Evolutionary conservation across 371 early-diverging fungal genomes (phyloP).

Genomic region (Mortierella sp.): DNA sequence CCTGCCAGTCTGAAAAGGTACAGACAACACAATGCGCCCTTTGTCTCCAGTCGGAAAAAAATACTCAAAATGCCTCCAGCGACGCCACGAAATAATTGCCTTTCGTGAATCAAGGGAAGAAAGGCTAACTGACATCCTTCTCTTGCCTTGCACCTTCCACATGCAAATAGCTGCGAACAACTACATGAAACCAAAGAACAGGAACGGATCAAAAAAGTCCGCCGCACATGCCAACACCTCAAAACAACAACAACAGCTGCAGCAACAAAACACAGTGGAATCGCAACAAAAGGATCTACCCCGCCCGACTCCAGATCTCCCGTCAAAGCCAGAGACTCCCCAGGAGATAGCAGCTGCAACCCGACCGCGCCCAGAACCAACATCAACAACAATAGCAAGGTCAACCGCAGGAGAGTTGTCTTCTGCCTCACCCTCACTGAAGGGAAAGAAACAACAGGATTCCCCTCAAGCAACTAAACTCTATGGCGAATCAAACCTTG

Average conservation of each 20-base stretch:
- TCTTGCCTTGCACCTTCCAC: background rate
- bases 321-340: background rate
- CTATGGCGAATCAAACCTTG: background rate
- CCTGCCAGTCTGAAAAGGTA: background rate
- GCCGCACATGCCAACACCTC: slow-evolving; percentile 15
- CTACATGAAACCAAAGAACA: slow-evolving; percentile 45
- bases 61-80: no score
- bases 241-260: background rate
- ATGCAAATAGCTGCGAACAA: background rate
- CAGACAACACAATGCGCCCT: background rate
- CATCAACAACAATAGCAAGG: background rate
- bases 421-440: background rate
- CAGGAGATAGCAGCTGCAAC: slow-evolving; percentile 1
- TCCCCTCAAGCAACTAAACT: background rate
- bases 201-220: slow-evolving; percentile 31
- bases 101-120: background rate
- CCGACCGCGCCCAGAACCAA: slow-evolving; percentile 2
- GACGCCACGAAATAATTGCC: no score
- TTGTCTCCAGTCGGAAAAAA: background rate
- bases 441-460: background rate
- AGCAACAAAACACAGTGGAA: background rate
- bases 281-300: background rate
- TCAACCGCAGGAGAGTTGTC: background rate
- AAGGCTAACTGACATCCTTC: background rate
- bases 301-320: background rate